A percentile compares a stretch with the other conserved stretches of the same genome.
Evolutionary conservation across 495 filamentous ascomycete genomes (phyloP).

Genomic region (Aspergillus affinis): DNA sequence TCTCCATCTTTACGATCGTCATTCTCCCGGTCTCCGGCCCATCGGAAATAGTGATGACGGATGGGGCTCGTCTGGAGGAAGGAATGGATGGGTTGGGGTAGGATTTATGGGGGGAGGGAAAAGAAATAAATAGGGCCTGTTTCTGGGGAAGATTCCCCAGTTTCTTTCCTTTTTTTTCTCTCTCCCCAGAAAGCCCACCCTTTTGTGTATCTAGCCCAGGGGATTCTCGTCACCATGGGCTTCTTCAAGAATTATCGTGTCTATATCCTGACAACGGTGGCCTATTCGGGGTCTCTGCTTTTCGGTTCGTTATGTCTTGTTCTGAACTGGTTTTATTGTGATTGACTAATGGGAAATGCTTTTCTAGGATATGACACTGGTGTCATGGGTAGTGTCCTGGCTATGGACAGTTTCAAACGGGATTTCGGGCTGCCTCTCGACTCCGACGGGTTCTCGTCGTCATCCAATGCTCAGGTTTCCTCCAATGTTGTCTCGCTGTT

Average conservation of each 20-base stretch:
- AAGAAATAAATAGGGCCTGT: constrained; percentile 1
- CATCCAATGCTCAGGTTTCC: constrained; percentile 43
- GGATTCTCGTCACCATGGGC: constrained; percentile 12
- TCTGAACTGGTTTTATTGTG: not conserved
- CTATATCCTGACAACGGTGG: constrained; percentile 53
- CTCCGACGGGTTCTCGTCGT: constrained; percentile 30
- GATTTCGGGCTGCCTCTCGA: constrained; percentile 49
- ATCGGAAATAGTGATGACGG: not conserved
- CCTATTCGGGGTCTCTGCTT: constrained; percentile 53
- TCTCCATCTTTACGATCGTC: not conserved
- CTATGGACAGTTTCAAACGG: constrained; percentile 53
- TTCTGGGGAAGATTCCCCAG: not conserved
- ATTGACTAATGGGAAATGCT: not conserved
- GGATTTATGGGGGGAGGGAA: not conserved
- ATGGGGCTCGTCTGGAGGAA: constrained; percentile 5
- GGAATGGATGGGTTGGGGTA: not conserved
- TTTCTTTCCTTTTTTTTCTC: constrained; percentile 3
- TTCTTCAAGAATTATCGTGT: constrained; percentile 54
- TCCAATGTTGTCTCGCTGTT: constrained; percentile 62
- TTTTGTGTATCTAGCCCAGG: not conserved
- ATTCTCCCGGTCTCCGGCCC: not conserved
- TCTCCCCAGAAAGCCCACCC: not conserved
- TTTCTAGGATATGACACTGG: constrained; percentile 53
- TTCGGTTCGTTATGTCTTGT: constrained; percentile 40
- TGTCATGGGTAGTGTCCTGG: constrained; percentile 58